Evolutionary conservation across 2,329 filamentous ascomycete species (phyloP).

Genomic region (Neofusicoccum parvum): DNA sequence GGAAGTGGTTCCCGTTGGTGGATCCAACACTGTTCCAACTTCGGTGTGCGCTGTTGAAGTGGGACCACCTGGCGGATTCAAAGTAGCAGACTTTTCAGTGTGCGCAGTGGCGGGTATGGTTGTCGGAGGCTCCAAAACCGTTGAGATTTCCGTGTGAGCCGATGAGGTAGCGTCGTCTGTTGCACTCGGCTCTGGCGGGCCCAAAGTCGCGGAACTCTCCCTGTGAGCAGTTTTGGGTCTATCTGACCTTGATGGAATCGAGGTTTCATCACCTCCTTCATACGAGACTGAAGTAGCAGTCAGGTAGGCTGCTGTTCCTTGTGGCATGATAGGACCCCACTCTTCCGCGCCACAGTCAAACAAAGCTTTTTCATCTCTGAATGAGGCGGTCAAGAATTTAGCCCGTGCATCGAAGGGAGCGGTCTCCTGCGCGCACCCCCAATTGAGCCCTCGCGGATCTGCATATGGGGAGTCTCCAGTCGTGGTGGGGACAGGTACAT

Average conservation of each 20-base stretch:
- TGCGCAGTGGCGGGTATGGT: too few species aligned
- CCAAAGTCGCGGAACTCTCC: not conserved
- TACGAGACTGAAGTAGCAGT: slow-evolving; percentile 3
- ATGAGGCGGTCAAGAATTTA: not conserved
- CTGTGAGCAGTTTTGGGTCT: not conserved
- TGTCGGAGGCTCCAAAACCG: not conserved
- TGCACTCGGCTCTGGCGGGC: not conserved
- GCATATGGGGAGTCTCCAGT: not conserved
- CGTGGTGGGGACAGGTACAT: not conserved
- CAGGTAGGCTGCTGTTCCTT: not conserved
- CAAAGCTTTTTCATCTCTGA: not conserved
- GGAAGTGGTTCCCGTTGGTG: not conserved
- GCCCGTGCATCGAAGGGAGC: not conserved
- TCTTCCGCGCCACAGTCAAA: not conserved
- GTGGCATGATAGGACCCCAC: not conserved
- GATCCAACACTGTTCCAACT: too few species aligned
- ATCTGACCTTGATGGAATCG: not conserved
- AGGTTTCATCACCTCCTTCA: not conserved
- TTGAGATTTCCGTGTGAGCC: not conserved
- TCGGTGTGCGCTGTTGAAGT: too few species aligned
- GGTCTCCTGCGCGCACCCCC: not conserved
- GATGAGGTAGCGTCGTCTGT: not conserved
- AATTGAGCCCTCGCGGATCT: slow-evolving; percentile 1
- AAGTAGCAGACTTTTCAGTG: too few species aligned
- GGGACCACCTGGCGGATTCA: too few species aligned